These are phyloP conservation scores for Fusarium solani-melongenae DNA, from an alignment of 2,329 filamentous ascomycete genomes.

Conservation along the genomic window DNA sequence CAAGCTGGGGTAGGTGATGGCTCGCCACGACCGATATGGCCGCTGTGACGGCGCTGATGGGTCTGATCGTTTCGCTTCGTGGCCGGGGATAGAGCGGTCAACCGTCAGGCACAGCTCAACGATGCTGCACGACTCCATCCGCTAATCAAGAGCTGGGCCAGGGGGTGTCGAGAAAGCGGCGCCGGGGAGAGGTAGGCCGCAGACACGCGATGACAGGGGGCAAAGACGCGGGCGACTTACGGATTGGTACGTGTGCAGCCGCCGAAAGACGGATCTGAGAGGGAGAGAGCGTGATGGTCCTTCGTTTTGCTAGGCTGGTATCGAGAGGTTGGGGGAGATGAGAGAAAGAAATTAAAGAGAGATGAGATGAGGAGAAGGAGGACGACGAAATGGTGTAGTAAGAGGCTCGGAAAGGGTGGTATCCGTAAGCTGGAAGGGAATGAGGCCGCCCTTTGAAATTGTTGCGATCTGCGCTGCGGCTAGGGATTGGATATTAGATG, in stretches of 20 bases:
- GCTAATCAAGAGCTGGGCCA: conserved; percentile 33
- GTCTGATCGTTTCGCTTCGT: conserved; percentile 7
- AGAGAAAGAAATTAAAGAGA: neutral
- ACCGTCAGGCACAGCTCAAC: conserved; percentile 31
- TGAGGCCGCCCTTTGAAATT: conserved; percentile 34
- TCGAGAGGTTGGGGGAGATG: conserved; percentile 24
- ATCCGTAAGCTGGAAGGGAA: conserved; percentile 16
- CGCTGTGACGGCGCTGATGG: conserved; percentile 5
- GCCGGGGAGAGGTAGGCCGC: conserved; percentile 24
- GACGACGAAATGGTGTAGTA: conserved; percentile 7
- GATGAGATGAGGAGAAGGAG: neutral
- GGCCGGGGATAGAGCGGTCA: conserved; percentile 33
- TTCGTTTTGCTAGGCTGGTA: conserved; percentile 1
- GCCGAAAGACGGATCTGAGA: conserved; percentile 12
- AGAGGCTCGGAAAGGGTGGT: conserved; percentile 12
- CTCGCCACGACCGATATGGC: conserved; percentile 26
- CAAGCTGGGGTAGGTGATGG: conserved; percentile 34
- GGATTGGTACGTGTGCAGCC: conserved; percentile 29
- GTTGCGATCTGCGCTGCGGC: conserved; percentile 9
- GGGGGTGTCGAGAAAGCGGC: conserved; percentile 20
- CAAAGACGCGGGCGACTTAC: conserved; percentile 29
- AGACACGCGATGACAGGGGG: conserved; percentile 36
- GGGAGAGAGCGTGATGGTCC: neutral
- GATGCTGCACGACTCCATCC: conserved; percentile 30
- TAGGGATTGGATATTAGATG: conserved; percentile 21